Conservation (phyloP, 306 rosid species). For the Sesbania bispinosa region DNA sequence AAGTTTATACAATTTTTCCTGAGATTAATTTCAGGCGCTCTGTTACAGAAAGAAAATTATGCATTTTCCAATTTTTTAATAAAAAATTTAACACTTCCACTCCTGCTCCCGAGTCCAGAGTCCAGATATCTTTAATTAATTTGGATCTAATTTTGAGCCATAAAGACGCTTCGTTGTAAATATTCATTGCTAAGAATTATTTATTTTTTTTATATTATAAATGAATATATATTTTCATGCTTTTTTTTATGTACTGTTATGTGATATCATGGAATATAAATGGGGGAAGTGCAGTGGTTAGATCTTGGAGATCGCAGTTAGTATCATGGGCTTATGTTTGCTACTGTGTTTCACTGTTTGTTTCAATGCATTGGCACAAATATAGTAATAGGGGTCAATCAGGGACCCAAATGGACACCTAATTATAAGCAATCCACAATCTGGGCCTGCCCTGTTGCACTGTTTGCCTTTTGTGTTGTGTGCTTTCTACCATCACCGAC, state of each 20-base stretch:
- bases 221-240: background rate
- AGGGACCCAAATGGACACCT: background rate
- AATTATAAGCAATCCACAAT: slow-evolving; percentile 13
- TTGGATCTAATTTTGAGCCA: slow-evolving; percentile 40
- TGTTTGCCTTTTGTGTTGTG: slow-evolving; percentile 15
- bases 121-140: slow-evolving; percentile 10
- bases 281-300: slow-evolving; percentile 2
- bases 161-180: background rate
- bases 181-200: background rate
- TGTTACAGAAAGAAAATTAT: background rate
- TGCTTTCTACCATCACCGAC: slow-evolving; percentile 33
- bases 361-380: slow-evolving; percentile 3
- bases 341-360: slow-evolving; percentile 9
- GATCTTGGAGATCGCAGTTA: slow-evolving; percentile 28
- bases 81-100: background rate
- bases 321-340: background rate
- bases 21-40: background rate
- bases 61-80: background rate
- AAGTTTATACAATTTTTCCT: background rate
- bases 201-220: background rate
- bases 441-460: background rate
- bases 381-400: slow-evolving; percentile 18
- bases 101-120: too few relatives aligned
- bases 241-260: background rate
- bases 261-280: background rate